Evolutionary conservation across 192 early-diverging fungal genomes (phyloP).

Genomic region (Gonapodya prolifera): DNA sequence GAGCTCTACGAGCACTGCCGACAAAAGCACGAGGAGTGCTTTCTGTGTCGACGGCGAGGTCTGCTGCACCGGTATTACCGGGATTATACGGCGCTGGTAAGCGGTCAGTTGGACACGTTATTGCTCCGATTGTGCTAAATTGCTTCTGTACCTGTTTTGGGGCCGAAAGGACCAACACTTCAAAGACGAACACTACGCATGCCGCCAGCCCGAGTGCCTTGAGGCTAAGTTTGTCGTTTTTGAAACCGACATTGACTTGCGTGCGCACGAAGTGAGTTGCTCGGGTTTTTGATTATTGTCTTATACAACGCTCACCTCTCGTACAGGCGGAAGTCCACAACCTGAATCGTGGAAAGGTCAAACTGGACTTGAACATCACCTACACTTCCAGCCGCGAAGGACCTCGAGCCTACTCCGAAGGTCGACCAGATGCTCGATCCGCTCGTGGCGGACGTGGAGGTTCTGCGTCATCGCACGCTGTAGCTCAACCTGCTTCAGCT

Average conservation of each 20-base stretch:
- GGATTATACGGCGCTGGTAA: conserved; percentile 68
- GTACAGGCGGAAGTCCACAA: conserved; percentile 7
- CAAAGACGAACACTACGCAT: conserved; percentile 63
- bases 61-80: conserved; percentile 74
- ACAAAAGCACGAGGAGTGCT: conserved; percentile 87
- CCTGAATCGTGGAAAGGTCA: conserved; percentile 10
- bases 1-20: conserved; percentile 92
- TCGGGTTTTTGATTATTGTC: not conserved
- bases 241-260: conserved; percentile 78
- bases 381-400: not conserved
- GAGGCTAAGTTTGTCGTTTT: conserved; percentile 97
- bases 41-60: conserved; percentile 63
- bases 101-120: conserved; percentile 11
- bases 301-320: not conserved
- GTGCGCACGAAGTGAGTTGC: conserved; percentile 64
- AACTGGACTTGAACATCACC: conserved; percentile 7
- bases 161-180: conserved; percentile 63
- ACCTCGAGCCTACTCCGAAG: not conserved
- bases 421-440: not conserved
- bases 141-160: no score
- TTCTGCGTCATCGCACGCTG: not conserved
- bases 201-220: conserved; percentile 64
- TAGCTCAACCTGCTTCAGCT: not conserved
- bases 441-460: not conserved
- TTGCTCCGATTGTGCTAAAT: no score